Percentiles rank a stretch among this genome's conserved stretches.
Evolutionary conservation across 1,284 basidiomycete species (phyloP).

Genomic region (Sanghuangporus sanghuang): DNA sequence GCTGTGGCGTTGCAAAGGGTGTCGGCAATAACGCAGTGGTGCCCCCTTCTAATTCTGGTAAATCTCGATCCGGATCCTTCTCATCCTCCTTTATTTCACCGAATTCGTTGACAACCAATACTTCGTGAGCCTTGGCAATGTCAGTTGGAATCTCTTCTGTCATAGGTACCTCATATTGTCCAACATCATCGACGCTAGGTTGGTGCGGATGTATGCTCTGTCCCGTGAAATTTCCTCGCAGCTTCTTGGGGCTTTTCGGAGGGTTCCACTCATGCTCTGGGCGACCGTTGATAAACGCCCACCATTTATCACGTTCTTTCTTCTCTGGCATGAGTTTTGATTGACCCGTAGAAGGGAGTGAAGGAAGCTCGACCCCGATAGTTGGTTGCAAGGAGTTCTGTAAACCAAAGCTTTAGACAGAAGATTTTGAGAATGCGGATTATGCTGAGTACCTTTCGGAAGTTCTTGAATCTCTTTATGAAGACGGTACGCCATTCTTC

Average conservation of each 20-base stretch:
- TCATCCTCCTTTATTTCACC: slow-evolving; percentile 23
- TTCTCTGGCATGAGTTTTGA: slow-evolving; percentile 55
- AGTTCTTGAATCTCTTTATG: slow-evolving; percentile 53
- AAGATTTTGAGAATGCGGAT: neutral
- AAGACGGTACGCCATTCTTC: slow-evolving; percentile 59
- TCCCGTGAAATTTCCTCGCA: slow-evolving; percentile 13
- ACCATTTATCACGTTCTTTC: slow-evolving; percentile 69
- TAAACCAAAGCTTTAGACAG: neutral
- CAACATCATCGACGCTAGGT: slow-evolving; percentile 24
- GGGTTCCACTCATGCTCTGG: slow-evolving; percentile 65
- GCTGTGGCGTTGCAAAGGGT: slow-evolving; percentile 35
- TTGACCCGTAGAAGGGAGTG: slow-evolving; percentile 20
- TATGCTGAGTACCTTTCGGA: slow-evolving; percentile 46
- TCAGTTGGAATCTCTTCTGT: slow-evolving; percentile 18
- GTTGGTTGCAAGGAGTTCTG: slow-evolving; percentile 66
- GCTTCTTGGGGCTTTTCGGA: slow-evolving; percentile 37
- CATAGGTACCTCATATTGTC: slow-evolving; percentile 25
- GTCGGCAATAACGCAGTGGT: slow-evolving; percentile 35
- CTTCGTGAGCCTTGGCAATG: slow-evolving; percentile 6
- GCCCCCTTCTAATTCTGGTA: slow-evolving; percentile 31
- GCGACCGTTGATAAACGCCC: slow-evolving; percentile 66
- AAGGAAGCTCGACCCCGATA: slow-evolving; percentile 37
- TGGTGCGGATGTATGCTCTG: slow-evolving; percentile 29
- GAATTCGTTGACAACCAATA: slow-evolving; percentile 13
- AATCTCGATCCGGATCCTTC: slow-evolving; percentile 33